Evolutionary conservation across 495 filamentous ascomycete species (phyloP).

Genomic region (Copromyces sp.): DNA sequence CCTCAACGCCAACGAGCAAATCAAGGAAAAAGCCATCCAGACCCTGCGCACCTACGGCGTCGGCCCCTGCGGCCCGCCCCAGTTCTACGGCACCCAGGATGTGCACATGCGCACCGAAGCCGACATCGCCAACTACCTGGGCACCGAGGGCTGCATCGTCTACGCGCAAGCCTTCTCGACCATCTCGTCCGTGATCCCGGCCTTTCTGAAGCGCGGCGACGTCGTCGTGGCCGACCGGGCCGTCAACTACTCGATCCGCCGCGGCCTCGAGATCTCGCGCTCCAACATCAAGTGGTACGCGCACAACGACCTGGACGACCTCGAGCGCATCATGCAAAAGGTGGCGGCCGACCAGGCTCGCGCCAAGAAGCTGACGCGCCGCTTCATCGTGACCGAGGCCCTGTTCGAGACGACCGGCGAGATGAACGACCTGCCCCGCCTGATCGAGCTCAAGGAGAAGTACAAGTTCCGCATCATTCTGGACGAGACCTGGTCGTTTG

Average conservation of each 20-base stretch:
- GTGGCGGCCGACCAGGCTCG: constrained; percentile 77
- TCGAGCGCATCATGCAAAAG: constrained; percentile 76
- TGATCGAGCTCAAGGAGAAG: constrained; percentile 81
- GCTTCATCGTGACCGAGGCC: constrained; percentile 95
- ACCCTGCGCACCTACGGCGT: constrained; percentile 92
- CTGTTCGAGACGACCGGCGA: constrained; percentile 88
- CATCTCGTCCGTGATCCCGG: constrained; percentile 86
- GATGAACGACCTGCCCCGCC: constrained; percentile 69
- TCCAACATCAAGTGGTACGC: constrained; percentile 90
- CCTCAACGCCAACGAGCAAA: constrained; percentile 77
- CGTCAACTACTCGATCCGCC: constrained; percentile 87
- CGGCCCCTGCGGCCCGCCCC: constrained; percentile 89
- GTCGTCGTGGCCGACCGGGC: constrained; percentile 97
- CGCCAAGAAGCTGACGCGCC: constrained; percentile 73
- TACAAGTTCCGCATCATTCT: constrained; percentile 98
- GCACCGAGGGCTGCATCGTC: constrained; percentile 77
- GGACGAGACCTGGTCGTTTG: constrained; percentile 95
- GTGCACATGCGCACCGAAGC: constrained; percentile 95
- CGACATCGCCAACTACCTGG: constrained; percentile 83
- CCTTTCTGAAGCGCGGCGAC: constrained; percentile 94
- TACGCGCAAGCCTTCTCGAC: constrained; percentile 95
- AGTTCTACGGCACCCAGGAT: constrained; percentile 98
- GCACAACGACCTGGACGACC: constrained; percentile 90
- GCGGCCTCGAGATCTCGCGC: constrained; percentile 85
- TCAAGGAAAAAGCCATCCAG: constrained; percentile 90